Evolutionary conservation across 1,139 yeast species (phyloP), one percentile per base, ranked within the genome.

Genomic region (Hyphopichia burtonii): DNA sequence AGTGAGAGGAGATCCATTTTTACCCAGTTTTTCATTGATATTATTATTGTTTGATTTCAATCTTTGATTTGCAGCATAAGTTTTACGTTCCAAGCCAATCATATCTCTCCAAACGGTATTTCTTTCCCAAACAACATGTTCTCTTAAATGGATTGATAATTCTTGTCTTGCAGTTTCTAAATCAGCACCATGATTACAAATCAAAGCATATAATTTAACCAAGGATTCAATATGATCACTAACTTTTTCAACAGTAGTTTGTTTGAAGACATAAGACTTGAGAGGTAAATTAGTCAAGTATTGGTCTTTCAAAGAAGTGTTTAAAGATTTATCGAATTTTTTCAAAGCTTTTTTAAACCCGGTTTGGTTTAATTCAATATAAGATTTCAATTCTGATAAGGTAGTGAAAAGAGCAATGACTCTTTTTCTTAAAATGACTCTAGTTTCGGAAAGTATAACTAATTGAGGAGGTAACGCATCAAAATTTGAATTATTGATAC

Each of bases 31-130:
- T 39, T 41, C 44, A 33, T 44, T 41, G 7, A 42, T 44, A 16
- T 43, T 49, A 8, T 45, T 54, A 25, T 48, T 51, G 25, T 51
- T 49, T 7, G 44, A 42, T 15, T 48, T 53, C 25, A 51, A 41
- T 40, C 50, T 52, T 2, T 64, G 52, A 41, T 60, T 65, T 5
- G 78, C 77, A 7, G 77, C 77, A 44, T 70, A 68, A 19, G 65
- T 56, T 45, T 74, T 82, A 56, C 95, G 79, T 61, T 91, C 96
- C 56, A 90, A 66, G 11, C 93, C 93, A 59, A 90, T 84, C 88
- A 91, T 84, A 55, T 82, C 87, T 54, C 83, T 77, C 88, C 88
- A 83, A 5, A 82, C 82, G 0, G 86, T 82, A 47, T 82, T 80
- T 63, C 88, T 71, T 58, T 83, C 88, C 85, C 88, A 83, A 9